Percentiles rank a stretch among this genome's conserved stretches.
These are phyloP conservation scores for Quercus alba DNA, from an alignment of 306 rosid genomes.

Conservation along the genomic window DNA sequence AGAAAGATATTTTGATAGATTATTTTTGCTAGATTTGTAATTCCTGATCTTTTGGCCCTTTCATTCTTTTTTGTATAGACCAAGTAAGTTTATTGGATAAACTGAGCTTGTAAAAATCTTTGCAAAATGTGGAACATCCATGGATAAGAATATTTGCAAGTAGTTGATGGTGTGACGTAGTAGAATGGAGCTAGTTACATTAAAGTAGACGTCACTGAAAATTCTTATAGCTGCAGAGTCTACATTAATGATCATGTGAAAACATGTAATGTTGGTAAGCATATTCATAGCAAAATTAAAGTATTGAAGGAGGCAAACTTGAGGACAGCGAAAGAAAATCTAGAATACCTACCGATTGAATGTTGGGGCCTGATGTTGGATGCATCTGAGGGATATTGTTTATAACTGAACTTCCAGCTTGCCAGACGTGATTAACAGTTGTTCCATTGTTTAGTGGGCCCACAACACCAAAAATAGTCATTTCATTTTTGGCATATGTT, in stretches of 20 bases:
- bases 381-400: slow-evolving; percentile 10
- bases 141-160: background rate
- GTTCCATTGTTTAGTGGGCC: slow-evolving; percentile 20
- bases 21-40: background rate
- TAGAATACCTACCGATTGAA: slow-evolving; percentile 7
- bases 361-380: slow-evolving; percentile 15
- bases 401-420: slow-evolving; percentile 16
- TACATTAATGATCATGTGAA: background rate
- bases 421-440: slow-evolving; percentile 20
- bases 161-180: background rate
- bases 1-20: background rate
- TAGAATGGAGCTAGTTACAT: background rate
- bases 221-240: background rate
- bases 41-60: background rate
- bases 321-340: slow-evolving; percentile 5
- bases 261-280: background rate
- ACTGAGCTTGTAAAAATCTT: background rate
- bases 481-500: slow-evolving; percentile 13
- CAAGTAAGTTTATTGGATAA: background rate
- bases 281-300: background rate
- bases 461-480: slow-evolving; percentile 22
- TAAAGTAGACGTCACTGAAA: background rate
- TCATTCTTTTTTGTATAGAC: background rate
- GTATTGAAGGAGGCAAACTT: background rate
- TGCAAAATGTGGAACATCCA: background rate